phyloP scores from a whole-genome alignment of 1,284 basidiomycete genomes.

The Cutaneotrichosporon cutaneum region DNA sequence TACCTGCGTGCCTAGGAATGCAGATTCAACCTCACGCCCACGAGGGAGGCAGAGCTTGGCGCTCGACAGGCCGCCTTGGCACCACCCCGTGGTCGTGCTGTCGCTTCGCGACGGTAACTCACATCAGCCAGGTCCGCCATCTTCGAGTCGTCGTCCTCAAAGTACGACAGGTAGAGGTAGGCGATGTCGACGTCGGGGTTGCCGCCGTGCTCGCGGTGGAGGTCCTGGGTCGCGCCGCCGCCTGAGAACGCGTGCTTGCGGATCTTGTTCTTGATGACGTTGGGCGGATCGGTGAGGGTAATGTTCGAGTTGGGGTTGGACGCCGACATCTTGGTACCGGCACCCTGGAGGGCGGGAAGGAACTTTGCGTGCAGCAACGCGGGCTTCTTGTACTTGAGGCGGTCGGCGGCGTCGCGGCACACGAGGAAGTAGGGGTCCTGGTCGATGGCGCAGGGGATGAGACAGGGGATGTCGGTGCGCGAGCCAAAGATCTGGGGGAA shows the following conservation, averaged over 20 bases:
- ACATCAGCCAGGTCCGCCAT: slow-evolving; percentile 74
- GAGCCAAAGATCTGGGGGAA: slow-evolving; percentile 97
- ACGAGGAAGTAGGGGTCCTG: slow-evolving; percentile 83
- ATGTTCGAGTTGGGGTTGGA: slow-evolving; percentile 87
- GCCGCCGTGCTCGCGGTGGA: slow-evolving; percentile 84
- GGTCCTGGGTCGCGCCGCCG: slow-evolving; percentile 86
- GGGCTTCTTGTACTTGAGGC: slow-evolving; percentile 95
- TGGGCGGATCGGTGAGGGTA: slow-evolving; percentile 90
- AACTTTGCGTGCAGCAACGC: slow-evolving; percentile 91
- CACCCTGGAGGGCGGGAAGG: slow-evolving; percentile 96
- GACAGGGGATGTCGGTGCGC: slow-evolving; percentile 76
- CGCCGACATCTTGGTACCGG: slow-evolving; percentile 98
- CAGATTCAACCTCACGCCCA: not conserved
- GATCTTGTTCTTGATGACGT: slow-evolving; percentile 97
- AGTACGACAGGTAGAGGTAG: slow-evolving; percentile 96
- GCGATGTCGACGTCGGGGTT: slow-evolving; percentile 94
- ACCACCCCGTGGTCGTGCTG: not conserved
- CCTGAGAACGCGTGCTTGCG: slow-evolving; percentile 90
- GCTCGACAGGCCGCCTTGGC: not conserved
- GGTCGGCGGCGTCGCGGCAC: slow-evolving; percentile 89
- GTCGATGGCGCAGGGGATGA: slow-evolving; percentile 99
- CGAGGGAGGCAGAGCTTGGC: not conserved
- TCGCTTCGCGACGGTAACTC: slow-evolving; percentile 35
- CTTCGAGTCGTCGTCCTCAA: slow-evolving; percentile 90
- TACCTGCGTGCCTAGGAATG: not conserved